A percentile compares a stretch with the other conserved stretches of the same genome.
Conservation (phyloP, 2,329 filamentous ascomycete genomes). For the Scedosporium minutisporum region DNA sequence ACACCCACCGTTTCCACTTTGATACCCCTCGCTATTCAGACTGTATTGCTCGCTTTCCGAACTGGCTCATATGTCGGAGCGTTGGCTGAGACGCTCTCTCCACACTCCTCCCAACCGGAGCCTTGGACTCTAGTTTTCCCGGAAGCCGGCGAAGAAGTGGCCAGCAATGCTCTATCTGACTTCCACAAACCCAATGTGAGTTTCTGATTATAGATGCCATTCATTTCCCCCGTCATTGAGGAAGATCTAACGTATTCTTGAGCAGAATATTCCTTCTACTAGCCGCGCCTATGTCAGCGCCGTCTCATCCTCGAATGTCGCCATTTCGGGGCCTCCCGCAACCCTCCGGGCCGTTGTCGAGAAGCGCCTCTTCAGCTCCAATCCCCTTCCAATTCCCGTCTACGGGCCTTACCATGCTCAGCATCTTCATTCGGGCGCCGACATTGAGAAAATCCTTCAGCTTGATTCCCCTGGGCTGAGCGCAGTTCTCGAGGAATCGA, state of each 20-base stretch:
- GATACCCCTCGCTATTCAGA: constrained; percentile 52
- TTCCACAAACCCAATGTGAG: constrained; percentile 48
- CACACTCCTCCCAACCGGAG: constrained; percentile 33
- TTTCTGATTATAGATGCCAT: constrained; percentile 9
- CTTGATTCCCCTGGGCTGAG: constrained; percentile 29
- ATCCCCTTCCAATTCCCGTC: constrained; percentile 36
- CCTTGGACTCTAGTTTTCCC: constrained; percentile 60
- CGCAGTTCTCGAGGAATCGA: constrained; percentile 29
- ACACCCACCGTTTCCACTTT: constrained; percentile 52
- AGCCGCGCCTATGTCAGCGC: constrained; percentile 45
- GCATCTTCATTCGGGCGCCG: constrained; percentile 36
- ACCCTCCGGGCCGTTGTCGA: constrained; percentile 34
- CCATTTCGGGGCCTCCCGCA: constrained; percentile 44
- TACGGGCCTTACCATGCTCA: constrained; percentile 48
- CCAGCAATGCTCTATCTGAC: constrained; percentile 38
- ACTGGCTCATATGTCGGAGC: constrained; percentile 47
- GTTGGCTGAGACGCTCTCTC: constrained; percentile 35
- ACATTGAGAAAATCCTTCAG: constrained; percentile 35
- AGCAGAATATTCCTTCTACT: constrained; percentile 23
- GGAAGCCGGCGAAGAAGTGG: constrained; percentile 41
- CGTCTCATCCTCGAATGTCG: constrained; percentile 35
- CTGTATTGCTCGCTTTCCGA: constrained; percentile 57
- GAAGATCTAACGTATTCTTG: constrained; percentile 3
- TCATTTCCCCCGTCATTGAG: neutral
- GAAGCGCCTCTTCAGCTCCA: constrained; percentile 27